These are phyloP conservation scores for Epichloe glyceriae DNA, from an alignment of 2,329 filamentous ascomycete species.

Conservation along the genomic window DNA sequence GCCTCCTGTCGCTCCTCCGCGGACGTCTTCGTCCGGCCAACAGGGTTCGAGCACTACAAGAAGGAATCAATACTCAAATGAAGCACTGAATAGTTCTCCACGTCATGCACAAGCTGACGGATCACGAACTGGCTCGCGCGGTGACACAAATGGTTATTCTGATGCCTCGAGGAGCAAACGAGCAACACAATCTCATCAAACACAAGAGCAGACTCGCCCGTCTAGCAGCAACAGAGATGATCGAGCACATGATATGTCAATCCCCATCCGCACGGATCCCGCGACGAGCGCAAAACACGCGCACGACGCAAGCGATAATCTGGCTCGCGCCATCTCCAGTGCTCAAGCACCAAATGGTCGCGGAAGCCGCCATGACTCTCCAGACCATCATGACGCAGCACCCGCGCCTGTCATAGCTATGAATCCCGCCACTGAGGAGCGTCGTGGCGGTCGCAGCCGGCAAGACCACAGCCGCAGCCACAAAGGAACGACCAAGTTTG, in stretches of 20 bases:
- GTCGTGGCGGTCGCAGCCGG: slow-evolving; percentile 39
- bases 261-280: slow-evolving; percentile 33
- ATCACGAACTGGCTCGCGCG: slow-evolving; percentile 21
- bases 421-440: slow-evolving; percentile 32
- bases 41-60: slow-evolving; percentile 31
- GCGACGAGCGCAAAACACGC: slow-evolving; percentile 41
- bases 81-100: slow-evolving; percentile 30
- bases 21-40: slow-evolving; percentile 68
- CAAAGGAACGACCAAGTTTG: slow-evolving; percentile 71
- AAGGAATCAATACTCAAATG: slow-evolving; percentile 30
- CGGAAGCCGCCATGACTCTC: slow-evolving; percentile 13
- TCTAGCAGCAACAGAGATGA: slow-evolving; percentile 28
- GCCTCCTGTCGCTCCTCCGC: slow-evolving; percentile 57
- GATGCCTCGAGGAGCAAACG: slow-evolving; percentile 21
- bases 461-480: slow-evolving; percentile 42
- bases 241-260: slow-evolving; percentile 22
- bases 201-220: slow-evolving; percentile 27
- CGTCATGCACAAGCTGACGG: slow-evolving; percentile 26
- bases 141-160: slow-evolving; percentile 15
- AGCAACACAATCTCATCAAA: slow-evolving; percentile 12
- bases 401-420: slow-evolving; percentile 31
- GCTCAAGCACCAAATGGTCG: slow-evolving; percentile 19
- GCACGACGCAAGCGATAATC: slow-evolving; percentile 65
- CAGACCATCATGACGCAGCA: slow-evolving; percentile 28
- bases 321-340: slow-evolving; percentile 54